Base-by-base conservation (phyloP, 176 grass and related monocot species). In the Cymbopogon citratus region DNA sequence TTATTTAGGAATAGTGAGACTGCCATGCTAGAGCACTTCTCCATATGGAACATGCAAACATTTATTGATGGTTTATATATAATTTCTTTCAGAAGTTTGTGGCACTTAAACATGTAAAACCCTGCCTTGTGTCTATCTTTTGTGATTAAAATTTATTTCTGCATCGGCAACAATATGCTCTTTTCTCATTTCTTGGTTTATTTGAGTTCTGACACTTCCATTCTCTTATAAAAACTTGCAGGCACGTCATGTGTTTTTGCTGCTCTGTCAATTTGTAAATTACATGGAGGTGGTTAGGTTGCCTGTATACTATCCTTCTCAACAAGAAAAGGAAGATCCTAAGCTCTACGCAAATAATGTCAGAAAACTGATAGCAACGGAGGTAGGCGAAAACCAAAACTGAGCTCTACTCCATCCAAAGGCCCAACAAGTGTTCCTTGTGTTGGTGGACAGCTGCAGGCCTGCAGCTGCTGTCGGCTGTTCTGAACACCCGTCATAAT, bases 251-350 rank as follows among this genome's bases (percentile, higher is more conserved):
- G 83, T 94, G 29, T 73, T 94, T 69, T 89, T 98, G 78, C 92
- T 98, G 75, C 94, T 98, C 52, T 91, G 95, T 81, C 92, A 97
- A 83, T 94, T 97, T 68, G 74, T 92, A 60, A 98, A 98, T 87
- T 78, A 98, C 71, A 71, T 98, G 15, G 95, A 98, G 77, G 95
- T 94, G 71, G 81, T 98, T 71, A 90, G 77, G 67, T 80, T 98
- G 74, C 90, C 92, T 63, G 84, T 94, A 63, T 98, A 92, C 78
- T 94, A 87, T 81, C 90, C 95, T 79, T 94, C 92, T 68, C 79
- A 98, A 69, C 86, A 89, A 92, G 95, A 94, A 92, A 94, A 94
- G 70, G 90, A 94, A 49, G 90, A 98, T 64, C 88, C 88, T 12
- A 94, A 82, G 82, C 71, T 91, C 45, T 98, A 92, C 71, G 92